phyloP scores from a whole-genome alignment of 2,329 filamentous ascomycete species.

The Colletotrichum sansevieriae region DNA sequence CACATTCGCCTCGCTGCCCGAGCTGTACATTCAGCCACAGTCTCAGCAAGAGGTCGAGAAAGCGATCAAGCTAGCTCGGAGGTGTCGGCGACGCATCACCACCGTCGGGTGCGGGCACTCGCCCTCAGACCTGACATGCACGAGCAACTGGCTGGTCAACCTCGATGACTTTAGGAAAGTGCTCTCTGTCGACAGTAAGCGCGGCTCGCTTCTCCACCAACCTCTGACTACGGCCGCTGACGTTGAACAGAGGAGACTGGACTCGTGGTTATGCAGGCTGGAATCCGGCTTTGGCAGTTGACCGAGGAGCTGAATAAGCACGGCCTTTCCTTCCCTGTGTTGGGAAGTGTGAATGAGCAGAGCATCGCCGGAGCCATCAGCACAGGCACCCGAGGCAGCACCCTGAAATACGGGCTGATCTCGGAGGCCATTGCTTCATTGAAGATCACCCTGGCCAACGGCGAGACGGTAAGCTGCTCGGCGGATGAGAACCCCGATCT shows the following conservation, averaged over 20 bases:
- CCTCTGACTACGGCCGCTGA: not conserved
- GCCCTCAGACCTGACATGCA: constrained; percentile 91
- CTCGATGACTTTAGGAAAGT: constrained; percentile 85
- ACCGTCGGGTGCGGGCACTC: constrained; percentile 92
- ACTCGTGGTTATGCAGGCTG: constrained; percentile 84
- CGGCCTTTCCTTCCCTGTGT: constrained; percentile 88
- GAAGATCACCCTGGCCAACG: constrained; percentile 85
- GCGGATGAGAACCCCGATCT: constrained; percentile 79
- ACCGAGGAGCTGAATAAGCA: constrained; percentile 79
- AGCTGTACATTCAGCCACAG: constrained; percentile 90
- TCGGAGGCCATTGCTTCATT: constrained; percentile 82
- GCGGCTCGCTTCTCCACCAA: not conserved
- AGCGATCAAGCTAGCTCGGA: constrained; percentile 82
- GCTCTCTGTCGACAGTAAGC: constrained; percentile 71
- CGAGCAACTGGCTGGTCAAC: constrained; percentile 94
- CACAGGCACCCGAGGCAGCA: constrained; percentile 96
- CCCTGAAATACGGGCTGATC: constrained; percentile 84
- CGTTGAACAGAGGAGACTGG: constrained; percentile 64
- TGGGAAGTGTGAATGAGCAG: constrained; percentile 96
- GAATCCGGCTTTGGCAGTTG: constrained; percentile 84
- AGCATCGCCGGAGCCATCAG: constrained; percentile 92
- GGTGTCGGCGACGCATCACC: constrained; percentile 84
- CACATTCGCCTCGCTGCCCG: constrained; percentile 89
- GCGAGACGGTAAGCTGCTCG: constrained; percentile 78
- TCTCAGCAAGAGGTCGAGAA: constrained; percentile 88